phyloP scores from a whole-genome alignment of 495 filamentous ascomycete genomes.

The Neurospora sp. region DNA sequence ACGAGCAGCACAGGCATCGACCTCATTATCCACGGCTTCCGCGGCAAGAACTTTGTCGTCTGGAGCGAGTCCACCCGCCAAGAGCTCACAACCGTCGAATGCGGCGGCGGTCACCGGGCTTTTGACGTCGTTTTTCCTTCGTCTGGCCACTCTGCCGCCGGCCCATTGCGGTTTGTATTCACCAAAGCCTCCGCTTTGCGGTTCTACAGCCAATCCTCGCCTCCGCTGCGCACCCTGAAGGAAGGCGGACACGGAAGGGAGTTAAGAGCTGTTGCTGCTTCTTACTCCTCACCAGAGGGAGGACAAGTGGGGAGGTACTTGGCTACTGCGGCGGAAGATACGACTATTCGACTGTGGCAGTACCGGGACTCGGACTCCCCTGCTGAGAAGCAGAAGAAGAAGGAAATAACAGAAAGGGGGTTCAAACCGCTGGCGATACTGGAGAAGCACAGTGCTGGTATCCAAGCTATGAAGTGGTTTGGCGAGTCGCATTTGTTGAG shows the following conservation, averaged over 20 bases:
- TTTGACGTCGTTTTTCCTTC: slow-evolving; percentile 49
- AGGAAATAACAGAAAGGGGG: neutral
- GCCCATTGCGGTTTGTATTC: slow-evolving; percentile 38
- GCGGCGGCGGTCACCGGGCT: slow-evolving; percentile 71
- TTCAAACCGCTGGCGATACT: slow-evolving; percentile 51
- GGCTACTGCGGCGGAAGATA: slow-evolving; percentile 88
- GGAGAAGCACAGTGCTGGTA: slow-evolving; percentile 67
- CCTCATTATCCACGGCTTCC: slow-evolving; percentile 72
- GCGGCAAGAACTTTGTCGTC: slow-evolving; percentile 62
- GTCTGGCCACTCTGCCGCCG: slow-evolving; percentile 8
- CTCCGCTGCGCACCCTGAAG: slow-evolving; percentile 46
- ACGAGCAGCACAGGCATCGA: slow-evolving; percentile 19
- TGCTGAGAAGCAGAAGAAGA: too few species aligned
- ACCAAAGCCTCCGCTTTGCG: slow-evolving; percentile 45
- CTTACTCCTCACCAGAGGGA: slow-evolving; percentile 32
- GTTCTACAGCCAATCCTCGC: slow-evolving; percentile 37
- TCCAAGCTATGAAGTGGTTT: slow-evolving; percentile 75
- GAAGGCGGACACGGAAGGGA: slow-evolving; percentile 77
- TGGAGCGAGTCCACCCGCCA: slow-evolving; percentile 61
- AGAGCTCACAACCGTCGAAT: slow-evolving; percentile 60
- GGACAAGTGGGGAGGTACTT: slow-evolving; percentile 27
- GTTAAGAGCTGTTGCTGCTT: slow-evolving; percentile 65
- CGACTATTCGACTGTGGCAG: slow-evolving; percentile 63
- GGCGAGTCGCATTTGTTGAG: slow-evolving; percentile 64
- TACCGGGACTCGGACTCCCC: slow-evolving; percentile 2